phyloP scores from a whole-genome alignment of 1,139 yeast genomes.

The Suhomyces guaymorum region DNA sequence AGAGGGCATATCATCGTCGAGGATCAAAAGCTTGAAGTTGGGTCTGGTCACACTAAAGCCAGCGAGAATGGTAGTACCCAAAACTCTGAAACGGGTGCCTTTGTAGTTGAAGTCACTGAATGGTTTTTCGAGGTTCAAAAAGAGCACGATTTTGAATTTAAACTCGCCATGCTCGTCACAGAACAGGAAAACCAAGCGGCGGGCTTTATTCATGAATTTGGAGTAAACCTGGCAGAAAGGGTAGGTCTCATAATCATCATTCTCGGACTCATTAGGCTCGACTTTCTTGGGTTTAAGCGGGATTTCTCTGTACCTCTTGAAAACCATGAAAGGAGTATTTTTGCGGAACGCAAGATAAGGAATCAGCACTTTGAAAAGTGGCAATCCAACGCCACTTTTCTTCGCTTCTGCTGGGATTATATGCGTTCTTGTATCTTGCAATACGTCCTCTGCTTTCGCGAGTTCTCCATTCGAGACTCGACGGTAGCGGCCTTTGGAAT shows the following conservation, averaged over 20 bases:
- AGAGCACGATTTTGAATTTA: slow-evolving; percentile 30
- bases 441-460: no score
- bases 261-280: slow-evolving; percentile 5
- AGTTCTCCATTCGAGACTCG: slow-evolving; percentile 12
- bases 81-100: slow-evolving; percentile 39
- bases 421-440: slow-evolving; percentile 37
- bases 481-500: slow-evolving; percentile 25
- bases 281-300: slow-evolving; percentile 27
- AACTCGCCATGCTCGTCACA: slow-evolving; percentile 17
- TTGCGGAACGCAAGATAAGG: slow-evolving; percentile 43
- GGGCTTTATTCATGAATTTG: slow-evolving; percentile 30
- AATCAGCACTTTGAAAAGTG: slow-evolving; percentile 36
- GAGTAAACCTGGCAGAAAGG: slow-evolving; percentile 36
- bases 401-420: slow-evolving; percentile 37
- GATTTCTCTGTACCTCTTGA: slow-evolving; percentile 34
- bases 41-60: slow-evolving; percentile 37
- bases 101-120: slow-evolving; percentile 44
- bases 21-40: slow-evolving; percentile 33
- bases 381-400: slow-evolving; percentile 37
- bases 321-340: slow-evolving; percentile 37
- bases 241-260: slow-evolving; percentile 29
- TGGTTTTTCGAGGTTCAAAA: slow-evolving; percentile 41
- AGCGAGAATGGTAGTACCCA: slow-evolving; percentile 38
- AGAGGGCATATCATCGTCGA: slow-evolving; percentile 39
- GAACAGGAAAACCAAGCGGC: slow-evolving; percentile 35